Evolutionary conservation across 768 basidiomycete genomes (phyloP), one percentile per base, ranked within the genome.

Genomic region (Pleurotus pulmonarius): DNA sequence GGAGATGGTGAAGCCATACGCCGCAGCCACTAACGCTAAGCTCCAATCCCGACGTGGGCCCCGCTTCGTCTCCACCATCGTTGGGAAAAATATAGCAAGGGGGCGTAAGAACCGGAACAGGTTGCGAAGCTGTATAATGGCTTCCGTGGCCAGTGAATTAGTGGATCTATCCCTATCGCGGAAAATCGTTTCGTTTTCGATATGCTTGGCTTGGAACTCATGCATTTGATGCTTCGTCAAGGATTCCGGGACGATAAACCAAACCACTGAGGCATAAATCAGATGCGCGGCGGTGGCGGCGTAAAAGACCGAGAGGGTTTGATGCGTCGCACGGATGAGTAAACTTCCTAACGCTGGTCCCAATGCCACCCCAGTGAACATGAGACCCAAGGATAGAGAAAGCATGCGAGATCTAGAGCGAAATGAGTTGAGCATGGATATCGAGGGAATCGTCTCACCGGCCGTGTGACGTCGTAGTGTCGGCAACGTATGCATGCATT

Each of bases 181-280:
- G 1, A 69, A 9, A 5, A 63, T 63, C 49, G 65, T 48, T 5
- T 72, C 55, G 37, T 74, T 71, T 20, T 70, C 71, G 8, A 64
- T 60, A 57, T 83, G 71, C 54, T 70, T 71, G 4, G 55, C 59
- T 41, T 67, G 69, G 2, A 78, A 72, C 13, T 64, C 60, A 56
- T 68, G 68, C 81, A 79, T 83, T 51, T 81, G 73, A 0, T 67
- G 71, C 37, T 68, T 64, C 8, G 86, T 81, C 1, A 94, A 76
- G 0, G 92, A 91, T 69, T 97, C 93, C 0, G 94, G 94, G 47
- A 95, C 64, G 58, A 91, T 24, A 56, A 86, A 69, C 68, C 83
- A 78, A 24, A 83, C 64, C 46, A 85, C 61, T 41, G 77, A 47
- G 1, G 79, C 67, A 61, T 81, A 84, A 45, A 83, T 6, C 20